Evolutionary conservation across 805 yeast species (phyloP), one percentile per base, ranked within the genome.

Genomic region (Ogataea thermomethanolica): DNA sequence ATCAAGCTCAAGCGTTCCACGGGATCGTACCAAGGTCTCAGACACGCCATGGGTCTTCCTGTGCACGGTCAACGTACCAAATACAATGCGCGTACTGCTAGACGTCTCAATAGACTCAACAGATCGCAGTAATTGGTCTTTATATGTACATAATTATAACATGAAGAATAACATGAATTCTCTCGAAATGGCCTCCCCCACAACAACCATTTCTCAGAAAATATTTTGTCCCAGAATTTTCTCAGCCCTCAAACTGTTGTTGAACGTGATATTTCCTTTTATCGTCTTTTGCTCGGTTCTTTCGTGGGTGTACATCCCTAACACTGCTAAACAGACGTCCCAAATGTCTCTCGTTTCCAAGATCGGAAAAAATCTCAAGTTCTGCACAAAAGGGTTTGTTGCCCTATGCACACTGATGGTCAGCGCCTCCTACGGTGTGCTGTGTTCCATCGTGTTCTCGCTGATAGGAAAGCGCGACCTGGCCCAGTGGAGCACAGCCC

Each of bases 1-100:
- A 93, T 93, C 51, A 73, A 74, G 28, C 67, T 84, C 55, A 89
- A 88, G 75, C 79, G 84, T 61, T 68, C 72, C 41, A 90, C 84
- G 37, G 96, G 96, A 21, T 79, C 90, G 13, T 87, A 85, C 59
- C 81, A 79, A 41, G 99, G 99, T 68, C 65, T 82, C 58, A 81
- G 98, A 66, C 98, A 93, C 61, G 84, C 89, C 31, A 69, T 79
- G 64, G 91, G 95, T 41, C 61, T 77, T 25, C 93, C 95, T 13
- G 91, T 82, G 20, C 75, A 75, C 61, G 99, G 99, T 54, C 98
- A 93, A 71, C 75, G 83, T 46, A 93, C 99, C 12, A 80, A 87
- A 69, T 86, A 84, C 48, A 93, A 93, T 60, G 95, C 95, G 25
- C 73, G 74, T 59, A 91, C 96, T 20, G 99, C 98, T 14, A 81